Base-by-base conservation (phyloP, 331 rosid species). In the Saraca asoca region DNA sequence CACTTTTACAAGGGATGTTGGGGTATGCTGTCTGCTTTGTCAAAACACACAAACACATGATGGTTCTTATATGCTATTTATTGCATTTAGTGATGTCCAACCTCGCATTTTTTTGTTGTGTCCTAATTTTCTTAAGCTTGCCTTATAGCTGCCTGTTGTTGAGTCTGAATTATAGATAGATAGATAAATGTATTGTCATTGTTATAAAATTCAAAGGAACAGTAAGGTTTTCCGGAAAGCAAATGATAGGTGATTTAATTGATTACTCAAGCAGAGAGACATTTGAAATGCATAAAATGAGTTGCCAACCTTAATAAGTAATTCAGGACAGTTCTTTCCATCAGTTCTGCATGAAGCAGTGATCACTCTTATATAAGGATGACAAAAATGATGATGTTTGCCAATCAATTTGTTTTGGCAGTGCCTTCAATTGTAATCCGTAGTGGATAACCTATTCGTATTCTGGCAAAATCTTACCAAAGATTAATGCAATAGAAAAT, bases 11-110 rank as follows among this genome's bases (percentile, higher is more conserved):
- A 68, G 62, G 48, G 70, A 78, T 70, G 74, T 75, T 18, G 85
- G 81, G 94, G 98, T 92, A 84, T 35, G 69, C 11, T 52, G 58
- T 29, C 5, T 10, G 44, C 60, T 10, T 53, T 51, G 53, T 35
- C 43, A 39, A 39, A 16, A 58, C 12, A 44, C 19, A 31, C 41
- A 35, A 33, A 38, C 41, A 10, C 42, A 10, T 31, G 16, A 29
- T 57, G 20, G 4, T 12, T 69, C 24, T 54, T 42, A 8, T n/a
- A 38, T 31, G 64, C 71, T 5, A 7, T 11, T 3, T 1, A 46
- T 63, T 11, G 20, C 55, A 46, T 54, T 10, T 12, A 15, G 60
- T 41, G 41, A 41, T 69, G 51, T 51, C 15, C 39, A 37, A 5
- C 17, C 45, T 50, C 54, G 45, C 1, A 5, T 51, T 35, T 11